Evolutionary conservation across 352 stramenopile genomes (phyloP).

Genomic region (Saprolegnia parasitica): DNA sequence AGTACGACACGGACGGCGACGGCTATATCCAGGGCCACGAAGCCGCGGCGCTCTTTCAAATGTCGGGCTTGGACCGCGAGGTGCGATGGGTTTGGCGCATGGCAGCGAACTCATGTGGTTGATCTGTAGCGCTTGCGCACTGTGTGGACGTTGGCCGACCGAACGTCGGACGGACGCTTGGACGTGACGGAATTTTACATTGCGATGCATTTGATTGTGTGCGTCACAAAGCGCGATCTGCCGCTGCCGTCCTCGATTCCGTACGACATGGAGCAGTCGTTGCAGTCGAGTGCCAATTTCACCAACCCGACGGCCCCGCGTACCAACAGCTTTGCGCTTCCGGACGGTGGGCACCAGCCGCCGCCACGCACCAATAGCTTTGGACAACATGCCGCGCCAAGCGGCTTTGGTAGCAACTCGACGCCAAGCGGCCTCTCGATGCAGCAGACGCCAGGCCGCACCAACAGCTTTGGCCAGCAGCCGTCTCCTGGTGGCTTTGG

Average conservation of each 20-base stretch:
- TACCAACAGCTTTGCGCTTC: not conserved
- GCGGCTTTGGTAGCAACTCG: not conserved
- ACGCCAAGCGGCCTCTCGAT: not conserved
- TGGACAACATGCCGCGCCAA: not conserved
- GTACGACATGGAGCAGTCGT: slow-evolving; percentile 52
- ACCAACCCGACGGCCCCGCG: not conserved
- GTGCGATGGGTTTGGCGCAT: slow-evolving; percentile 37
- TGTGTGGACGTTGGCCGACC: slow-evolving; percentile 92
- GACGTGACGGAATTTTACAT: slow-evolving; percentile 92
- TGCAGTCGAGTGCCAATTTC: slow-evolving; percentile 8
- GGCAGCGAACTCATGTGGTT: slow-evolving; percentile 10
- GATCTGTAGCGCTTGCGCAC: slow-evolving; percentile 68
- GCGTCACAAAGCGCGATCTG: slow-evolving; percentile 86
- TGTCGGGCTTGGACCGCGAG: slow-evolving; percentile 88
- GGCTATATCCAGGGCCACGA: slow-evolving; percentile 87
- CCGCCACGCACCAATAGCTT: not conserved
- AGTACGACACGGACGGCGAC: slow-evolving; percentile 88
- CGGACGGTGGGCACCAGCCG: not conserved
- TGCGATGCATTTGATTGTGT: slow-evolving; percentile 96
- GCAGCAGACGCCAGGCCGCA: too few relatives aligned
- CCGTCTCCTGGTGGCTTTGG: not conserved
- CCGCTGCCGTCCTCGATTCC: slow-evolving; percentile 68
- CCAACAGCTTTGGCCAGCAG: not conserved
- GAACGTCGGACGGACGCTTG: slow-evolving; percentile 87
- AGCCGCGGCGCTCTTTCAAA: slow-evolving; percentile 90